phyloP scores from a whole-genome alignment of 176 grass and related monocot species.

The Melocanna baccifera region DNA sequence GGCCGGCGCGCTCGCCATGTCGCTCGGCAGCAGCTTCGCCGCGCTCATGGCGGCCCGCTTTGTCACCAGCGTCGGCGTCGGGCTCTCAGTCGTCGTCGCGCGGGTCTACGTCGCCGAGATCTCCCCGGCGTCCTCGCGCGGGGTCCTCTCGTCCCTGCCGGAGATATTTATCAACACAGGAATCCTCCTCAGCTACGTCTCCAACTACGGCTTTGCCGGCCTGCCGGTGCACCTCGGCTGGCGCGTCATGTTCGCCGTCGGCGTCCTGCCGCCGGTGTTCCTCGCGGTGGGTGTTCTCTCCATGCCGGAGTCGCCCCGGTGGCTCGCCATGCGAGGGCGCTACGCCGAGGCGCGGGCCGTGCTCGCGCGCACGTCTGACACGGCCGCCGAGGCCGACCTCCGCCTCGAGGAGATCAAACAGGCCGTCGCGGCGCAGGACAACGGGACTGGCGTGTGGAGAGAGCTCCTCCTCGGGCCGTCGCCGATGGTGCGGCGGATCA shows the following conservation, averaged over 20 bases:
- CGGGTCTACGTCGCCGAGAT: constrained; percentile 47
- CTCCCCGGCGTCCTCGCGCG: constrained; percentile 36
- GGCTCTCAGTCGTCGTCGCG: constrained; percentile 27
- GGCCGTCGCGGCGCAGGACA: neutral
- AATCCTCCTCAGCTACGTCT: constrained; percentile 44
- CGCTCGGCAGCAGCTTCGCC: constrained; percentile 25
- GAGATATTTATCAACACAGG: constrained; percentile 26
- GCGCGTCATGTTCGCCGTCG: constrained; percentile 42
- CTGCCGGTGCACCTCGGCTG: constrained; percentile 38
- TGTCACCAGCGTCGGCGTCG: constrained; percentile 41
- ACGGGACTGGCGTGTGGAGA: constrained; percentile 6
- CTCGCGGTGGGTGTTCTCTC: constrained; percentile 30
- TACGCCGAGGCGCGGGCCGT: constrained; percentile 26
- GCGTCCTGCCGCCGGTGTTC: constrained; percentile 23
- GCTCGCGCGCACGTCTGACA: constrained; percentile 15
- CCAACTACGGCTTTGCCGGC: constrained; percentile 39
- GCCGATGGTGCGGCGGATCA: constrained; percentile 21
- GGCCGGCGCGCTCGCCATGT: constrained; percentile 42
- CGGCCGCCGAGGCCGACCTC: constrained; percentile 20
- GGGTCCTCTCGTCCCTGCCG: constrained; percentile 5
- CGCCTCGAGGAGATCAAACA: constrained; percentile 35
- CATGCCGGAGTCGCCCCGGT: constrained; percentile 73
- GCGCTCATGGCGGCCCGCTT: constrained; percentile 38
- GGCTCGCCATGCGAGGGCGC: constrained; percentile 57
- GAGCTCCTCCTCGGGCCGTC: constrained; percentile 31